Evolutionary conservation across 2,329 filamentous ascomycete species (phyloP).

Genomic region (Colletotrichum lindemuthianum): DNA sequence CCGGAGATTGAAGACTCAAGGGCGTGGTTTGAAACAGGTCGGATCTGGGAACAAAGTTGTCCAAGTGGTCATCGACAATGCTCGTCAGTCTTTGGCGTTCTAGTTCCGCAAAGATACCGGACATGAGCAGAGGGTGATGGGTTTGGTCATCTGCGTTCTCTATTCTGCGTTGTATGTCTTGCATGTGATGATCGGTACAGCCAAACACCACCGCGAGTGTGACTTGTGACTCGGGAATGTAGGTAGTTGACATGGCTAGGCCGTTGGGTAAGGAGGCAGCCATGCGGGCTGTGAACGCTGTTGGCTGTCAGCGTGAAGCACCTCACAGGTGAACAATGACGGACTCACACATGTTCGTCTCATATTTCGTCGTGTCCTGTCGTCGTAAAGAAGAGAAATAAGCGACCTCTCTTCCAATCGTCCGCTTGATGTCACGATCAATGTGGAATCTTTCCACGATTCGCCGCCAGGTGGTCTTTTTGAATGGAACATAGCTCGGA

Average conservation of each 20-base stretch:
- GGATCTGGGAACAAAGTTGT: background rate
- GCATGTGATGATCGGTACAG: conserved; percentile 13
- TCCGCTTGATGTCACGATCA: conserved; percentile 3
- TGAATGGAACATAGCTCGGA: background rate
- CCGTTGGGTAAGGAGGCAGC: background rate
- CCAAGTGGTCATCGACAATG: background rate
- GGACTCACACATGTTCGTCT: conserved; percentile 4
- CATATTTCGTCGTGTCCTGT: background rate
- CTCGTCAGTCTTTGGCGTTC: background rate
- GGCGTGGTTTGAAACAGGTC: background rate
- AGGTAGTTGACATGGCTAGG: conserved; percentile 8
- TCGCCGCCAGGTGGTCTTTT: background rate
- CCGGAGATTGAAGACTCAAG: background rate
- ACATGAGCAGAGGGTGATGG: background rate
- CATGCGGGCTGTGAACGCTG: conserved; percentile 16
- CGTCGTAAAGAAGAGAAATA: conserved; percentile 5
- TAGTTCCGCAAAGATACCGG: conserved; percentile 15
- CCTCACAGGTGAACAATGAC: accelerated
- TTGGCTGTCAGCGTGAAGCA: no score
- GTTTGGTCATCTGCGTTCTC: background rate
- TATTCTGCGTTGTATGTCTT: background rate
- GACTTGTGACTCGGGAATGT: conserved; percentile 5
- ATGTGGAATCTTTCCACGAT: conserved; percentile 5
- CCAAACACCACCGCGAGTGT: conserved; percentile 9
- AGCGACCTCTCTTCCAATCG: background rate